A percentile compares a stretch with the other conserved stretches of the same genome.
phyloP scores from a whole-genome alignment of 2,329 filamentous ascomycete species.

The Trichophyton benhamiae region DNA sequence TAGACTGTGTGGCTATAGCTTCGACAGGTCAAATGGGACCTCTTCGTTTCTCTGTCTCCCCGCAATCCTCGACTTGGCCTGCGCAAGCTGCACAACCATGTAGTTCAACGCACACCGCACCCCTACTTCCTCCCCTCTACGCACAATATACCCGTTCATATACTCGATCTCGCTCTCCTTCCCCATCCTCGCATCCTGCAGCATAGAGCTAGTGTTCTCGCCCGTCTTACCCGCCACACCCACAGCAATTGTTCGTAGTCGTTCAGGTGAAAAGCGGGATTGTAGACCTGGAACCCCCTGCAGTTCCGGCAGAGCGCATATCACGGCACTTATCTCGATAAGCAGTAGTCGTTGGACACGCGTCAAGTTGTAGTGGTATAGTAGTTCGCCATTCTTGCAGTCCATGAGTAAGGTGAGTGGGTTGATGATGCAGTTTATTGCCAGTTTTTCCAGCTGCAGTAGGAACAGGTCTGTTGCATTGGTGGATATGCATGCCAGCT shows the following conservation, averaged over 20 bases:
- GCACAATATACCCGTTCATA: conserved; percentile 78
- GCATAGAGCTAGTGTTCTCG: conserved; percentile 53
- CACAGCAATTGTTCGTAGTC: conserved; percentile 50
- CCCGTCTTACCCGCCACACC: conserved; percentile 44
- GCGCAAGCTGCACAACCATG: conserved; percentile 59
- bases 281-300: conserved; percentile 47
- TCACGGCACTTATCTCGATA: conserved; percentile 59
- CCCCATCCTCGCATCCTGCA: conserved; percentile 51
- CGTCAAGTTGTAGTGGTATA: conserved; percentile 53
- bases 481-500: conserved; percentile 49
- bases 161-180: conserved; percentile 64
- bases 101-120: conserved; percentile 62
- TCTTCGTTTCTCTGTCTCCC: conserved; percentile 20
- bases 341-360: conserved; percentile 59
- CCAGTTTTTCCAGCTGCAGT: conserved; percentile 65
- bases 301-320: conserved; percentile 63
- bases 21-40: conserved; percentile 22
- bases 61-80: conserved; percentile 50
- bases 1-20: neutral
- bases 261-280: conserved; percentile 46
- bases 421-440: conserved; percentile 65
- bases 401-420: conserved; percentile 71
- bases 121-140: conserved; percentile 57
- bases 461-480: conserved; percentile 52
- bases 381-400: conserved; percentile 57